Percentiles rank a stretch among this genome's conserved stretches.
Conservation (phyloP, 1,284 basidiomycete genomes). For the Rhodotorula mucilaginosa region DNA sequence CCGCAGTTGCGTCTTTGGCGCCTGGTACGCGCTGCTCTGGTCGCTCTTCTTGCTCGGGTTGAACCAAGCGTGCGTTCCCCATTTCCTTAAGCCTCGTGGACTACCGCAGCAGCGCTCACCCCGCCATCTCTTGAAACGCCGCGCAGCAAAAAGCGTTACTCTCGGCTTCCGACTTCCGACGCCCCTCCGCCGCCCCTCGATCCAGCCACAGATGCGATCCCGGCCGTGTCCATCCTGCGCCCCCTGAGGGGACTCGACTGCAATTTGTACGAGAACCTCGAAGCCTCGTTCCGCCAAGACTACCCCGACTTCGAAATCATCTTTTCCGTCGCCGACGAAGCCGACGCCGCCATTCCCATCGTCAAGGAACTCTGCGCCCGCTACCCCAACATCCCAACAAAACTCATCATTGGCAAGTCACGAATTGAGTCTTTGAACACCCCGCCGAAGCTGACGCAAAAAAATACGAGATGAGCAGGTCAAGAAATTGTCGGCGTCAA, state of each 20-base stretch:
- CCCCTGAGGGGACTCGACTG: constrained; percentile 88
- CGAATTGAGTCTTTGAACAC: neutral
- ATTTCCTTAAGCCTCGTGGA: too few relatives aligned
- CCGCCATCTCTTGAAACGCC: neutral
- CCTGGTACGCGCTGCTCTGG: constrained; percentile 75
- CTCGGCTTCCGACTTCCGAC: constrained; percentile 57
- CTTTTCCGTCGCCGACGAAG: constrained; percentile 74
- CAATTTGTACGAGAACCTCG: constrained; percentile 88
- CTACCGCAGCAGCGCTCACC: neutral
- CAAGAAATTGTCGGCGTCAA: constrained; percentile 72
- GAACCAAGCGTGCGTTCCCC: constrained; percentile 64
- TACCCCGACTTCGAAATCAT: constrained; percentile 72
- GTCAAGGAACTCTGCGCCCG: constrained; percentile 71
- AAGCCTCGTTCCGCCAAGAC: constrained; percentile 80
- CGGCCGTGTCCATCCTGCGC: constrained; percentile 85
- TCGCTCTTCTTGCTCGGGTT: constrained; percentile 72
- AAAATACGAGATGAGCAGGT: constrained; percentile 49
- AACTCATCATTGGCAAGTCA: constrained; percentile 68
- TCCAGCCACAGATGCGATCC: constrained; percentile 55
- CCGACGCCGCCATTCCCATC: constrained; percentile 76
- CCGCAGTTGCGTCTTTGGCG: constrained; percentile 32
- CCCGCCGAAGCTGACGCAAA: neutral
- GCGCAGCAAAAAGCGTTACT: constrained; percentile 67
- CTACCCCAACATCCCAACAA: constrained; percentile 69
- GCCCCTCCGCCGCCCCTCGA: constrained; percentile 59